Evolutionary conservation across 768 basidiomycete genomes (phyloP).

Genomic region (Panellus pusillus): DNA sequence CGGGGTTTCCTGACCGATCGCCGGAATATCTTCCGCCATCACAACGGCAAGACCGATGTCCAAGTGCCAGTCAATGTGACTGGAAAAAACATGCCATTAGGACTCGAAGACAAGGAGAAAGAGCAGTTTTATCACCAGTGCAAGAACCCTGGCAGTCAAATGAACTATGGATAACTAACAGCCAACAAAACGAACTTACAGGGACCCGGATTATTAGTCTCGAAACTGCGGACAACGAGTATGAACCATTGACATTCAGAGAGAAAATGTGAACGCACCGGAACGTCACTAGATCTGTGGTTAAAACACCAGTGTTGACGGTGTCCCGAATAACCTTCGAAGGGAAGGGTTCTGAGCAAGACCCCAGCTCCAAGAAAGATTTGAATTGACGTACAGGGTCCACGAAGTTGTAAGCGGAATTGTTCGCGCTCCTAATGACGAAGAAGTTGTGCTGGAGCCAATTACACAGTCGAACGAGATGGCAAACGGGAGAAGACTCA

Average conservation of each 20-base stretch:
- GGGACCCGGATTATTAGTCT: constrained; percentile 59
- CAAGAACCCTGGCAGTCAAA: neutral
- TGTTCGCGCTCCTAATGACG: constrained; percentile 31
- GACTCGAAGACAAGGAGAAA: too few relatives aligned
- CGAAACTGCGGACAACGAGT: constrained; percentile 33
- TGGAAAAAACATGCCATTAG: too few relatives aligned
- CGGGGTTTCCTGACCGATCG: too few relatives aligned
- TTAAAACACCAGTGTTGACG: constrained; percentile 21
- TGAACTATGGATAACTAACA: neutral
- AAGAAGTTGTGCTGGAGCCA: constrained; percentile 29
- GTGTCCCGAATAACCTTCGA: constrained; percentile 38
- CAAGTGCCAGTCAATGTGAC: constrained; percentile 25
- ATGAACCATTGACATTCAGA: constrained; percentile 10
- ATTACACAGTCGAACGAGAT: neutral
- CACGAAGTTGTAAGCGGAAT: constrained; percentile 26
- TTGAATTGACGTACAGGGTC: too few relatives aligned
- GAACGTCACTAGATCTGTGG: neutral
- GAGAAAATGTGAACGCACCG: neutral
- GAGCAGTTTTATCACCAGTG: too few relatives aligned
- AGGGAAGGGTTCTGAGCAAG: too few relatives aligned
- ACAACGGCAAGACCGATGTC: neutral
- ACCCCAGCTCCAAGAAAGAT: too few relatives aligned
- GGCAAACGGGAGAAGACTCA: neutral
- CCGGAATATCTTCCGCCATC: too few relatives aligned
- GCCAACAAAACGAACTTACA: neutral